Base-by-base conservation (phyloP, 768 basidiomycete species). In the Agaricus sinodeliciosus region DNA sequence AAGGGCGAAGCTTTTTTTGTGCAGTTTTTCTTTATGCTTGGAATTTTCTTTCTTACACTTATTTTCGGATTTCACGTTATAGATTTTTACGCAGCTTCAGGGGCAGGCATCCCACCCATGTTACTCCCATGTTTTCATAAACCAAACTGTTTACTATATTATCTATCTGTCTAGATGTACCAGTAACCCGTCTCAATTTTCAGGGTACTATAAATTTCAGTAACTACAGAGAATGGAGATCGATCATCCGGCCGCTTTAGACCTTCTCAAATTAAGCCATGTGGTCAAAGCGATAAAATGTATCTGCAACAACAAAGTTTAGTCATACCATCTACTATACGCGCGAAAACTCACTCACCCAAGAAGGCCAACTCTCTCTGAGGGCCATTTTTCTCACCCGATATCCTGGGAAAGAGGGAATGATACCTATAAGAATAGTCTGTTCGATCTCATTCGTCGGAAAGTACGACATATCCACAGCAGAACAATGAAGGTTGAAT, bases 391-490 rank as follows among this genome's bases (percentile, higher is more conserved):
- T 16, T 8, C n/a, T 28, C 27, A 22, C 44, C 25, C 35, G 27
- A 19, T 26, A 26, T 8, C 51, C 36, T 31, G 31, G 31, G 69
- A 25, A 78, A 73, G 16, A 65, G 72, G 42, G 67, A 65, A 45
- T 71, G 57, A 37, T 78, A 71, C 22, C 66, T 56, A 22, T 73
- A 59, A 9, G 65, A 58, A 55, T 79, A 76, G 45, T 79, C 77
- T 93, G 88, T 52, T 94, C 90, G 50, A 94, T 77, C 60, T 95
- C 92, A 55, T 96, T 93, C 2, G 89, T 94, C 0, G 94, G 94
- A 80, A 96, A 96, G 72, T 96, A 96, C n/a, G 92, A 94, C 1
- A 94, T 96, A 59, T 97, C 94, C 34, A 93, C 94, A 63, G 94
- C 88, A 7, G 90, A 94, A 37, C 87, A 81, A n/a, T n/a, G n/a